Evolutionary conservation across 2,329 filamentous ascomycete genomes (phyloP).

Genomic region (Colletotrichum tofieldiae): DNA sequence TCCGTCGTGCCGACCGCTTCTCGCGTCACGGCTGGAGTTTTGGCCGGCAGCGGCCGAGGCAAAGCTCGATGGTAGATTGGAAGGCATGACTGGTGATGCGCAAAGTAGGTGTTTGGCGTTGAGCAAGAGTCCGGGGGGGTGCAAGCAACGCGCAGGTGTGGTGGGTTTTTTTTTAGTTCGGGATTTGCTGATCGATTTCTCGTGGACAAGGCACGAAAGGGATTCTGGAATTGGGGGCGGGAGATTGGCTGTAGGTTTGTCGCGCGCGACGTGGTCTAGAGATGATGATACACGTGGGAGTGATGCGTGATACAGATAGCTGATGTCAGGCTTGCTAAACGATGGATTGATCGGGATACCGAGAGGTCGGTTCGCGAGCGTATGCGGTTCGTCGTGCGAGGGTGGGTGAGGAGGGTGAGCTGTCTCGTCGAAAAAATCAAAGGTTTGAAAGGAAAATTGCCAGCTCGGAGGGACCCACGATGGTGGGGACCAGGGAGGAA

Average conservation of each 20-base stretch:
- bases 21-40: slow-evolving; percentile 73
- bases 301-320: slow-evolving; percentile 40
- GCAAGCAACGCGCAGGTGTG: slow-evolving; percentile 36
- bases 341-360: slow-evolving; percentile 43
- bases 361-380: slow-evolving; percentile 37
- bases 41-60: slow-evolving; percentile 87
- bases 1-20: slow-evolving; percentile 71
- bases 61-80: slow-evolving; percentile 86
- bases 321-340: slow-evolving; percentile 45
- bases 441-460: slow-evolving; percentile 46
- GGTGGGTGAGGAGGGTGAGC: slow-evolving; percentile 43
- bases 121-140: slow-evolving; percentile 12
- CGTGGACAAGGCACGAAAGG: slow-evolving; percentile 42
- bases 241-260: slow-evolving; percentile 25
- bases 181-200: slow-evolving; percentile 37
- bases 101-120: slow-evolving; percentile 21
- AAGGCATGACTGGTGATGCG: slow-evolving; percentile 69
- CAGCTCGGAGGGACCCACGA: slow-evolving; percentile 44
- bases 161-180: slow-evolving; percentile 24
- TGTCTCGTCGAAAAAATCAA: slow-evolving; percentile 45
- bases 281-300: slow-evolving; percentile 38
- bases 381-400: slow-evolving; percentile 40
- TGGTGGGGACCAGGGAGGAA: slow-evolving; percentile 43
- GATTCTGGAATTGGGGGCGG: slow-evolving; percentile 16
- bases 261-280: slow-evolving; percentile 26